Evolutionary conservation across 2,329 filamentous ascomycete genomes (phyloP).

Genomic region (Cytospora chrysosperma): DNA sequence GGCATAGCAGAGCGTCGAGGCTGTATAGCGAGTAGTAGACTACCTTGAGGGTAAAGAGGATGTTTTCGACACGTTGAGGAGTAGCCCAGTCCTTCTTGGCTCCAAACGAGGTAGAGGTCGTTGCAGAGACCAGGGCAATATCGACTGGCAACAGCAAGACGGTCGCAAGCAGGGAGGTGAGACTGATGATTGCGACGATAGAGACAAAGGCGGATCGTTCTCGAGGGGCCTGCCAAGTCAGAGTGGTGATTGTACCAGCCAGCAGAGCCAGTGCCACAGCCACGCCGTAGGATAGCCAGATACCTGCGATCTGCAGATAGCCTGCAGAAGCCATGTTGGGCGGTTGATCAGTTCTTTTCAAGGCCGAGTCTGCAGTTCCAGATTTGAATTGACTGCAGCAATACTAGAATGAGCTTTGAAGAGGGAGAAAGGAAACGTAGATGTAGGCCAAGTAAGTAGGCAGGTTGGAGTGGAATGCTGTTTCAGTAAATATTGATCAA

Average conservation of each 20-base stretch:
- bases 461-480: background rate
- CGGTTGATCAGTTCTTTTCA: background rate
- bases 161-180: slow-evolving; percentile 85
- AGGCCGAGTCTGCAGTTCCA: background rate
- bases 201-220: slow-evolving; percentile 83
- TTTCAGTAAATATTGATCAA: background rate
- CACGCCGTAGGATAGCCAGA: slow-evolving; percentile 91
- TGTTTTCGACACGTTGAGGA: slow-evolving; percentile 72
- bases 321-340: slow-evolving; percentile 38
- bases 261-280: slow-evolving; percentile 74
- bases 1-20: slow-evolving; percentile 83
- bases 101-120: slow-evolving; percentile 71
- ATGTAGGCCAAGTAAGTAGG: background rate
- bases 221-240: slow-evolving; percentile 84
- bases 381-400: background rate
- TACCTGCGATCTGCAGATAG: slow-evolving; percentile 82
- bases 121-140: slow-evolving; percentile 90
- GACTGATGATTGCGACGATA: slow-evolving; percentile 79
- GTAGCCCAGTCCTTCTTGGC: slow-evolving; percentile 95
- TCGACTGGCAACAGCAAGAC: slow-evolving; percentile 92
- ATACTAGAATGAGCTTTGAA: background rate
- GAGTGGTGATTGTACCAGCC: slow-evolving; percentile 81
- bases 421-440: background rate
- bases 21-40: slow-evolving; percentile 94
- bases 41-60: slow-evolving; percentile 76